These are phyloP conservation scores for Linnemannia exigua DNA, from an alignment of 192 early-diverging fungal species.

Conservation along the genomic window DNA sequence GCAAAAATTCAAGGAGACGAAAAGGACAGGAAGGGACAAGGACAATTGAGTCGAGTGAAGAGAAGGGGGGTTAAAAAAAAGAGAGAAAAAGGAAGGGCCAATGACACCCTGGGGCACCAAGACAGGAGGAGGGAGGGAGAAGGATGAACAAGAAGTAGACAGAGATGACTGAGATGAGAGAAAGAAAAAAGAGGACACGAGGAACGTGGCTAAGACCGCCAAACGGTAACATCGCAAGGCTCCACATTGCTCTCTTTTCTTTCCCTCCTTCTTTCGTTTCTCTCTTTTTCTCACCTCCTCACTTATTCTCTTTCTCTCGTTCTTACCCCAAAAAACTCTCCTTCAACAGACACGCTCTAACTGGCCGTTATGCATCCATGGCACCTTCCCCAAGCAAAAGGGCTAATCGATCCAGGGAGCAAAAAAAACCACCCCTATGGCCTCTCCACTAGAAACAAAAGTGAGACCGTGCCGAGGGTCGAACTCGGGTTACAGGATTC, in stretches of 20 bases:
- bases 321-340: background rate
- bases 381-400: background rate
- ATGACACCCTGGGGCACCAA: conserved; percentile 4
- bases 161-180: background rate
- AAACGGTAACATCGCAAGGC: background rate
- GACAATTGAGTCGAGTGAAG: background rate
- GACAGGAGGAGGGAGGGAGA: background rate
- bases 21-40: background rate
- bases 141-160: background rate
- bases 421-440: background rate
- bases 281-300: background rate
- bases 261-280: background rate
- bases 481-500: conserved; percentile 56
- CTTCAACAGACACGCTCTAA: background rate
- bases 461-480: conserved; percentile 45
- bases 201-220: background rate
- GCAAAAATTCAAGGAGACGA: background rate
- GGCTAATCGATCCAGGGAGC: background rate
- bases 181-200: background rate
- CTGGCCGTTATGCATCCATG: background rate
- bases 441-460: conserved; percentile 3
- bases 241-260: background rate
- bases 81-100: background rate
- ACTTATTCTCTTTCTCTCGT: background rate
- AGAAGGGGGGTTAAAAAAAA: background rate